phyloP scores from a whole-genome alignment of 306 rosid genomes.

The Inga laurina region DNA sequence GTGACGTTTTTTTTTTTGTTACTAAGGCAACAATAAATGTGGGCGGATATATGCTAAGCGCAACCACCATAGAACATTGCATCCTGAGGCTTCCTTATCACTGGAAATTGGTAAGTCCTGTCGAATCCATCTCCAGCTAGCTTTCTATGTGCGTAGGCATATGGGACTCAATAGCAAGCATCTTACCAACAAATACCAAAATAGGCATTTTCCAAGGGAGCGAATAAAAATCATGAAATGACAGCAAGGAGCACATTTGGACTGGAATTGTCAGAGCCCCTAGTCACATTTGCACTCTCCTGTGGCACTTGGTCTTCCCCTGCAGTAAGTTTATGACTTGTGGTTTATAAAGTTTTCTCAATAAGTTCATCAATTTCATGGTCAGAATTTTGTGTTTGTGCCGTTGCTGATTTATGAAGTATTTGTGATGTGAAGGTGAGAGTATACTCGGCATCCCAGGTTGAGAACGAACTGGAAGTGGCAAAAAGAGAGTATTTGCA shows the following conservation, averaged over 20 bases:
- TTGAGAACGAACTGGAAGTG: slow-evolving; percentile 78
- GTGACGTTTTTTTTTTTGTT: slow-evolving; percentile 12
- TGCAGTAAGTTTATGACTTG: slow-evolving; percentile 64
- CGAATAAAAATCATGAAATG: slow-evolving; percentile 61
- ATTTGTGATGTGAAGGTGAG: slow-evolving; percentile 60
- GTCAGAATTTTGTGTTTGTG: not conserved
- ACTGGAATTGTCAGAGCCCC: slow-evolving; percentile 89
- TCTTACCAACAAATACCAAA: slow-evolving; percentile 27
- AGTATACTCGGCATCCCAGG: slow-evolving; percentile 84
- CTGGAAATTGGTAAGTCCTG: slow-evolving; percentile 78
- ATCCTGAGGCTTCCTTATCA: slow-evolving; percentile 84
- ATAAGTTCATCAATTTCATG: not conserved
- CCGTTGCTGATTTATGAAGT: not conserved
- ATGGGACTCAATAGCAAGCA: not conserved
- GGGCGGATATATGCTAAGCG: slow-evolving; percentile 70
- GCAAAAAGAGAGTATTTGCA: slow-evolving; percentile 89
- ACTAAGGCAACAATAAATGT: slow-evolving; percentile 76
- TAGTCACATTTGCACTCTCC: slow-evolving; percentile 92
- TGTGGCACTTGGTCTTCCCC: slow-evolving; percentile 99
- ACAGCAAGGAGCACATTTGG: slow-evolving; percentile 68
- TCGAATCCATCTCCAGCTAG: slow-evolving; percentile 24
- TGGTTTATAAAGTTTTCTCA: not conserved
- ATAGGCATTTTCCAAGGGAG: slow-evolving; percentile 67
- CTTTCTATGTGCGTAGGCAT: slow-evolving; percentile 21
- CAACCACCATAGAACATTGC: slow-evolving; percentile 78